Base-by-base conservation (phyloP, 129 eudicot species). In the Deinandra increscens region DNA sequence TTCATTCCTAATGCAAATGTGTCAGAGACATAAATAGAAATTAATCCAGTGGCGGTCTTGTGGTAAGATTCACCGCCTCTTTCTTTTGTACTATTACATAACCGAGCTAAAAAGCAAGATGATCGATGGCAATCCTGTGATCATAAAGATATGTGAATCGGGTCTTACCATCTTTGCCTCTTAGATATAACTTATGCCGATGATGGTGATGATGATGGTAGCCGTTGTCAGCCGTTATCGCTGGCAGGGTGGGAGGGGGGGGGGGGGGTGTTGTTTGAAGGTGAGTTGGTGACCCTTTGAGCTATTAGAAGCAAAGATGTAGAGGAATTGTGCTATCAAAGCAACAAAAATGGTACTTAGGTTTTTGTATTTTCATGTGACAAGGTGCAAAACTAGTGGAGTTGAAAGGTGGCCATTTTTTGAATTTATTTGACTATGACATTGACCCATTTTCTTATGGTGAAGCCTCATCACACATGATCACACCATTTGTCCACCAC, bases 281-380 rank as follows among this genome's bases (percentile, higher is more conserved):
- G 4, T 43, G 36, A 44, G 80, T 17, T 29, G 75, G 70, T 69
- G 71, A 75, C 62, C 76, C 81, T 77, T 41, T 18, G 46, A 53
- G 60, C 39, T 76, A 60, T 76, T 69, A 65, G 75, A 76, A 60
- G 64, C 20, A 44, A 76, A 69, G 56, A 61, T 49, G 60, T 61
- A 29, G 70, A 68, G 64, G 26, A 61, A 46, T 58, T 76, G 75
- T 34, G 66, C 7, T 50, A 51, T 39, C 9, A 68, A 34, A 61
- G 41, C 64, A 69, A 49, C 41, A 49, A 26, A 69, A 11, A 39
- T 50, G 68, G 67, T 20, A 77, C 53, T 77, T 76, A 69, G 69
- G 73, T 61, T 77, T 76, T 69, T 77, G 81, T 69, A 77, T 69
- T 61, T 63, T 39, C 66, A 61, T 69, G 76, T 77, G 81, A 61